Evolutionary conservation across 2,329 filamentous ascomycete genomes (phyloP).

Genomic region (Sporothrix brasiliensis): DNA sequence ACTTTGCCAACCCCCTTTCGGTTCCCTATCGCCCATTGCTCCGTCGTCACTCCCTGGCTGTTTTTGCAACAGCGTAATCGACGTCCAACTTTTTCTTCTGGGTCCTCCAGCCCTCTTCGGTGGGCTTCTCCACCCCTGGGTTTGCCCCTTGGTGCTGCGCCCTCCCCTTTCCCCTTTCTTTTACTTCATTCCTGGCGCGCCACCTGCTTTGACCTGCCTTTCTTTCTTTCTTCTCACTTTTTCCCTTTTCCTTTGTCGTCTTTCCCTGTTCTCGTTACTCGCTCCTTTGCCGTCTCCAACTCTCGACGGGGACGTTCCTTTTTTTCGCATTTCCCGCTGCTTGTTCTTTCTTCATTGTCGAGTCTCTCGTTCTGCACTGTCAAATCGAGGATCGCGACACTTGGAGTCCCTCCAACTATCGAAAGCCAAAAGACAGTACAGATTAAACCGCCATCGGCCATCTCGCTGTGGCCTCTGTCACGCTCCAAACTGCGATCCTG

Average conservation of each 20-base stretch:
- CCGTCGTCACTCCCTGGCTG: constrained; percentile 25
- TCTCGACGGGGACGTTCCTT: constrained; percentile 30
- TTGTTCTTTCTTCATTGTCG: constrained; percentile 9
- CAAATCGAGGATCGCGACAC: constrained; percentile 9
- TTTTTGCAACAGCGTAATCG: constrained; percentile 20
- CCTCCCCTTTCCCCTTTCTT: constrained; percentile 9
- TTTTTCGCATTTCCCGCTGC: constrained; percentile 14
- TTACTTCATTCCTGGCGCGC: constrained; percentile 1
- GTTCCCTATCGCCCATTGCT: constrained; percentile 1
- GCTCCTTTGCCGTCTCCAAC: constrained; percentile 26
- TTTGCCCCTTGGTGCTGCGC: constrained; percentile 3
- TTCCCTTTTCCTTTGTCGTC: background rate
- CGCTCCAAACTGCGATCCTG: background rate
- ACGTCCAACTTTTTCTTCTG: constrained; percentile 26
- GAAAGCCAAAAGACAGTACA: background rate
- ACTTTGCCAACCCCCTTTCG: constrained; percentile 23
- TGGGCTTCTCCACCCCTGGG: constrained; percentile 4
- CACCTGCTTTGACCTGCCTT: background rate
- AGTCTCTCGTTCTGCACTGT: constrained; percentile 20
- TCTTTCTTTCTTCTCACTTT: background rate
- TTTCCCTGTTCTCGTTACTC: constrained; percentile 27
- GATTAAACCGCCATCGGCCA: background rate
- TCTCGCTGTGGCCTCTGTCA: background rate
- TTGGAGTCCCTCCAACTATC: background rate
- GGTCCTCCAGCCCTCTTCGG: constrained; percentile 9